These are phyloP conservation scores for Thielaviopsis euricoi DNA, from an alignment of 2,329 filamentous ascomycete genomes.

Conservation along the genomic window DNA sequence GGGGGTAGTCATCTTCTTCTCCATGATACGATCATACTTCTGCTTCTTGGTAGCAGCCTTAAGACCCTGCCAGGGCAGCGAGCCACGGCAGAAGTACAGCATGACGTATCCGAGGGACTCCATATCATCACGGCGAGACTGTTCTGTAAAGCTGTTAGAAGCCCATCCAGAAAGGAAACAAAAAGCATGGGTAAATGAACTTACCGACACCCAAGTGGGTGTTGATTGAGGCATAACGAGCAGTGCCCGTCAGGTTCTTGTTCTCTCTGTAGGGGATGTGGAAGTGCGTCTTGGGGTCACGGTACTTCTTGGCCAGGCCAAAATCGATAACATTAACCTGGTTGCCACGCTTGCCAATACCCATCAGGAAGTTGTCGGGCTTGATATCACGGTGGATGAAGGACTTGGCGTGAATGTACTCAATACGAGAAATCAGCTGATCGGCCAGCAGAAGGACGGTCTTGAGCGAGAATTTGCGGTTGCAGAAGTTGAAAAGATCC, in stretches of 20 bases:
- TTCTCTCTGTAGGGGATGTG: slow-evolving; percentile 99
- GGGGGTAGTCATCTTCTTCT: slow-evolving; percentile 99
- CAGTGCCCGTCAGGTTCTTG: slow-evolving; percentile 98
- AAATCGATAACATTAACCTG: slow-evolving; percentile 99
- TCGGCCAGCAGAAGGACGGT: slow-evolving; percentile 92
- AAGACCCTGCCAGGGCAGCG: slow-evolving; percentile 93
- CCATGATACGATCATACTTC: slow-evolving; percentile 99
- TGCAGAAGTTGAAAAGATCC: slow-evolving; percentile 99
- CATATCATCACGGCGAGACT: slow-evolving; percentile 98
- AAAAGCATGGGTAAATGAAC: slow-evolving; percentile 19
- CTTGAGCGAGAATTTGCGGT: slow-evolving; percentile 98
- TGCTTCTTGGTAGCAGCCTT: slow-evolving; percentile 99
- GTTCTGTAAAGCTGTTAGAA: slow-evolving; percentile 35
- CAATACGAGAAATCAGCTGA: slow-evolving; percentile 96
- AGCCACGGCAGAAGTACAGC: slow-evolving; percentile 99
- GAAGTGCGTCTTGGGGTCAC: slow-evolving; percentile 98
- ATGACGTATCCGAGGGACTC: slow-evolving; percentile 98
- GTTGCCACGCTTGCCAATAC: slow-evolving; percentile 96
- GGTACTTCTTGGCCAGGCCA: slow-evolving; percentile 98
- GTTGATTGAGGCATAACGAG: slow-evolving; percentile 97
- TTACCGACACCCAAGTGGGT: slow-evolving; percentile 86
- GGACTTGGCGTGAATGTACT: slow-evolving; percentile 98
- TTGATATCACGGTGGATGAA: slow-evolving; percentile 99
- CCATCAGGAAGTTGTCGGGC: slow-evolving; percentile 99
- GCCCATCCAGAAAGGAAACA: neutral